Evolutionary conservation across 345 rosid species (phyloP).

Genomic region (Syzygium grande): DNA sequence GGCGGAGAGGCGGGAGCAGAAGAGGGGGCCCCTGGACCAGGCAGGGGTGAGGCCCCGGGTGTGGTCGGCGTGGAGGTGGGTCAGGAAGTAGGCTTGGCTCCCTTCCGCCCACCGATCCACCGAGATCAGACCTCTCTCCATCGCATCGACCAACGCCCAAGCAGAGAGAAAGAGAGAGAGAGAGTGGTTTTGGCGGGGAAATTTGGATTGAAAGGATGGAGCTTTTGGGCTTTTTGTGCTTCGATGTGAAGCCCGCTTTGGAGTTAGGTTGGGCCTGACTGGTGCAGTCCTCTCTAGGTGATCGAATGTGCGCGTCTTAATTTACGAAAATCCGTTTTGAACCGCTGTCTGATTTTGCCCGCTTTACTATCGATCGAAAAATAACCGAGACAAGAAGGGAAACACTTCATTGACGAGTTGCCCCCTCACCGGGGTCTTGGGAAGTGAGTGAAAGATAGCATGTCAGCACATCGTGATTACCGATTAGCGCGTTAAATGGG

Average conservation of each 20-base stretch:
- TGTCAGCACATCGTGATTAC: too few species aligned
- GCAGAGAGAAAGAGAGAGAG: background rate
- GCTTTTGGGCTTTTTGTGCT: background rate
- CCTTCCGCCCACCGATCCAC: slow-evolving; percentile 62
- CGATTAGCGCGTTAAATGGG: too few species aligned
- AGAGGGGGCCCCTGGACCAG: slow-evolving; percentile 58
- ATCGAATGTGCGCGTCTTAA: background rate
- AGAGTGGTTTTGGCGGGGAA: background rate
- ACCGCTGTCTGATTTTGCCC: background rate
- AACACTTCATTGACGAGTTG: background rate
- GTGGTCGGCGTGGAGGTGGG: slow-evolving; percentile 72
- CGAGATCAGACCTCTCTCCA: slow-evolving; percentile 66
- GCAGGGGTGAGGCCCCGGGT: slow-evolving; percentile 48
- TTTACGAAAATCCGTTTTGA: background rate
- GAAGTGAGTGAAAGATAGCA: too few species aligned
- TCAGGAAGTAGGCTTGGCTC: slow-evolving; percentile 67
- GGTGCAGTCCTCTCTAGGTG: background rate
- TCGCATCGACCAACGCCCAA: background rate
- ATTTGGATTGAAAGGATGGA: background rate
- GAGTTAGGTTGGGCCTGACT: background rate
- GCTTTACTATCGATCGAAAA: background rate
- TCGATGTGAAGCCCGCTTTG: background rate
- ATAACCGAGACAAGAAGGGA: too few species aligned
- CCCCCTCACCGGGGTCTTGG: too few species aligned
- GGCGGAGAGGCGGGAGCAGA: slow-evolving; percentile 71